Evolutionary conservation across 768 basidiomycete genomes (phyloP).

Genomic region (Peribolospora baueri): DNA sequence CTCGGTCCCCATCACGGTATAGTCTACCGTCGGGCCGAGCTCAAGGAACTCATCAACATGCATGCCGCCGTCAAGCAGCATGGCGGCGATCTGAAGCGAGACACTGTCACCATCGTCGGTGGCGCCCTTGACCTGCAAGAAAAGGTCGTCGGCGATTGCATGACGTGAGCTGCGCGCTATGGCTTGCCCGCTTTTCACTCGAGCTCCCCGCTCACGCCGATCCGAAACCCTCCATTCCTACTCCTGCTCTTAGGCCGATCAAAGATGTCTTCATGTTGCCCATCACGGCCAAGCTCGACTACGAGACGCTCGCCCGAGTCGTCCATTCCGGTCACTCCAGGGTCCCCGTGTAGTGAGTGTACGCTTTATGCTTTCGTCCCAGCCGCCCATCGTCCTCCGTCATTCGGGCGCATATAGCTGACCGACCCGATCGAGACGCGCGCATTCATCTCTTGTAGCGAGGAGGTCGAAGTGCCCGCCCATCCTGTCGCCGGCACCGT

Average conservation of each 20-base stretch:
- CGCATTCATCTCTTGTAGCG: too few species aligned
- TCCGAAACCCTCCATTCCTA: slow-evolving; percentile 9
- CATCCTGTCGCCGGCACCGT: too few species aligned
- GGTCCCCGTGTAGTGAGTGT: slow-evolving; percentile 37
- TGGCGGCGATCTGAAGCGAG: slow-evolving; percentile 62
- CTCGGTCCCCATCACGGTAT: slow-evolving; percentile 73
- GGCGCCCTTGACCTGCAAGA: slow-evolving; percentile 67
- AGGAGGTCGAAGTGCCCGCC: too few species aligned
- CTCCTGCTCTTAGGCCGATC: slow-evolving; percentile 51
- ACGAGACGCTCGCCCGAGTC: slow-evolving; percentile 48
- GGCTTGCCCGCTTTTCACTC: too few species aligned
- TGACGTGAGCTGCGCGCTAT: too few species aligned
- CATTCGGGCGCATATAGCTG: slow-evolving; percentile 26
- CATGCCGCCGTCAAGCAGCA: slow-evolving; percentile 38
- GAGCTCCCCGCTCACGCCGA: slow-evolving; percentile 15
- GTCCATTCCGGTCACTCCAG: slow-evolving; percentile 63
- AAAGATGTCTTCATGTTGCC: slow-evolving; percentile 63
- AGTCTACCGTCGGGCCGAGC: slow-evolving; percentile 57
- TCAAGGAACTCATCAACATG: slow-evolving; percentile 77
- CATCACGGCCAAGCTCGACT: slow-evolving; percentile 60
- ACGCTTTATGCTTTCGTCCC: background rate
- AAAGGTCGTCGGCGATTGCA: slow-evolving; percentile 42
- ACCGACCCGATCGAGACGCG: too few species aligned
- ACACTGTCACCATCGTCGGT: slow-evolving; percentile 74
- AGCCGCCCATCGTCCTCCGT: background rate